These are phyloP conservation scores for Erodium maritimum DNA, from an alignment of 345 rosid species.

Conservation along the genomic window DNA sequence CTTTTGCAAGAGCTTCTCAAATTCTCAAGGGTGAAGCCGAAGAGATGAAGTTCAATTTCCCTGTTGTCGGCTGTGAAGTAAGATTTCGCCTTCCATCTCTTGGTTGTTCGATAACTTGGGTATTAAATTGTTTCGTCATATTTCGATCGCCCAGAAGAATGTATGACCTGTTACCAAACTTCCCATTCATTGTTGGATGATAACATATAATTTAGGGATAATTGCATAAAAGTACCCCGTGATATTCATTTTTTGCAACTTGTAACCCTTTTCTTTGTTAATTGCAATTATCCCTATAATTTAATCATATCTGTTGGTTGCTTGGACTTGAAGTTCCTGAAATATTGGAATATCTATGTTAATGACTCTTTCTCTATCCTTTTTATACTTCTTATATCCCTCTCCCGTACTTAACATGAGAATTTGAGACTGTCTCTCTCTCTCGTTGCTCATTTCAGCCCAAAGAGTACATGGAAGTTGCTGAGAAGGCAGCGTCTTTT, in stretches of 20 bases:
- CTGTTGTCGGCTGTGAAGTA: slow-evolving; percentile 67
- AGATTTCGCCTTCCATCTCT: slow-evolving; percentile 12
- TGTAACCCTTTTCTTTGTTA: no score
- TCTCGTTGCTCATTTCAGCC: slow-evolving; percentile 39
- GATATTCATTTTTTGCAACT: no score
- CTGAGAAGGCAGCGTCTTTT: slow-evolving; percentile 73
- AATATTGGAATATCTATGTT: background rate
- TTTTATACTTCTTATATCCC: no score
- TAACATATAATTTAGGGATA: no score
- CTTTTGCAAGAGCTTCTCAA: slow-evolving; percentile 83
- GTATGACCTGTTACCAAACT: background rate
- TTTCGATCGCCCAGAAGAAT: background rate
- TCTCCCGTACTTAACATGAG: no score
- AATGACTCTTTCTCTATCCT: background rate
- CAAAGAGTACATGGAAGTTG: slow-evolving; percentile 63
- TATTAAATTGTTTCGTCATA: background rate
- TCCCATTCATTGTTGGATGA: background rate
- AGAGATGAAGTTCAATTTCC: slow-evolving; percentile 40
- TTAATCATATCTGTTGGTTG: no score
- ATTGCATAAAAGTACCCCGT: no score
- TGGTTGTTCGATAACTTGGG: background rate
- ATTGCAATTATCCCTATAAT: no score
- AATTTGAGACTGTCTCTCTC: background rate
- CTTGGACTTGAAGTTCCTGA: no score
- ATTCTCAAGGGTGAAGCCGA: slow-evolving; percentile 50